These are phyloP conservation scores for Claviceps humidiphila DNA, from an alignment of 2,329 filamentous ascomycete species.

Conservation along the genomic window DNA sequence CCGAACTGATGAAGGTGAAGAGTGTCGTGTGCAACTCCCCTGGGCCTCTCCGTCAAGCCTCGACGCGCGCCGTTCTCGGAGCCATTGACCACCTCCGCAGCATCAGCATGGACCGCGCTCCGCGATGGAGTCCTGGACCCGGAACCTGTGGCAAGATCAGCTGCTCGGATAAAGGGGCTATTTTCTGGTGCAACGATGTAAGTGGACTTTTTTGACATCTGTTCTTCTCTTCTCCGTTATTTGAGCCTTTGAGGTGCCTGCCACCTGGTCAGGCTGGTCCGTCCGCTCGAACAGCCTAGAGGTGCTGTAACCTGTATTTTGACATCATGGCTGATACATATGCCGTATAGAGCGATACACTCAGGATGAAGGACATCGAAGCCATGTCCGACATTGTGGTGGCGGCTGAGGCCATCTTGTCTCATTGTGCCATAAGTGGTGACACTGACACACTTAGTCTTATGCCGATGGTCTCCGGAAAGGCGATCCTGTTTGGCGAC, in stretches of 20 bases:
- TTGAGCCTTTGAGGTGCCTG: background rate
- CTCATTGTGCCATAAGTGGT: background rate
- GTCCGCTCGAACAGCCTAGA: too few species aligned
- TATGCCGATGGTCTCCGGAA: background rate
- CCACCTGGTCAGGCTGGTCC: too few species aligned
- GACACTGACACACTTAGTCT: too few species aligned
- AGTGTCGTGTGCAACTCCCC: background rate
- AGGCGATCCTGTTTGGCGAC: background rate
- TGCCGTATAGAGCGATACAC: background rate
- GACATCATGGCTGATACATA: background rate
- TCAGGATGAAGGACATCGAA: background rate
- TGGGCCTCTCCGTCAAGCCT: background rate
- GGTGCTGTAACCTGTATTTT: background rate
- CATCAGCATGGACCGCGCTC: background rate
- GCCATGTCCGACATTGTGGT: background rate
- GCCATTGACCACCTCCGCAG: background rate
- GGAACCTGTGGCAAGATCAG: background rate
- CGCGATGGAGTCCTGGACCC: background rate
- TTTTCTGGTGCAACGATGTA: background rate
- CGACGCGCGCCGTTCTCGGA: too few species aligned
- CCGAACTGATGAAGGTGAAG: background rate
- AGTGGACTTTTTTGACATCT: background rate
- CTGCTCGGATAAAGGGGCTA: background rate
- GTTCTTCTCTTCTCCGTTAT: background rate
- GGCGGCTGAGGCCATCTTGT: background rate